Percentiles rank a stretch among this genome's conserved stretches.
phyloP scores from a whole-genome alignment of 2,329 filamentous ascomycete species.

The Intubia oerlemansii region DNA sequence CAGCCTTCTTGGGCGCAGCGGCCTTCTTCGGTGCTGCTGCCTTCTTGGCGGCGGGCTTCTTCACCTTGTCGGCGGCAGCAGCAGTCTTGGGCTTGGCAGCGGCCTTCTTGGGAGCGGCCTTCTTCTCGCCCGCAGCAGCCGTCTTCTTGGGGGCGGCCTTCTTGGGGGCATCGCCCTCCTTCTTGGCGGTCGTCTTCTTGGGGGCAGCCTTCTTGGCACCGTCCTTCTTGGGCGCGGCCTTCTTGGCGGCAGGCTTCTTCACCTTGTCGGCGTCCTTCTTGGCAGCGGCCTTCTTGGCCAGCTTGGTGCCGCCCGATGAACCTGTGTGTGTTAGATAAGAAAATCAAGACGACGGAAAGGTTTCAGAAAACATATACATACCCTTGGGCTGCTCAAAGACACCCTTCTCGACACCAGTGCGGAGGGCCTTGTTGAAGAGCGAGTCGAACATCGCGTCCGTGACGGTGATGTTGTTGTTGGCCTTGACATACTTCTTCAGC shows the following conservation, averaged over 20 bases:
- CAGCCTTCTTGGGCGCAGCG: constrained; percentile 21
- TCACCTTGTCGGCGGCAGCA: constrained; percentile 26
- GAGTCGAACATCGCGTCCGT: constrained; percentile 38
- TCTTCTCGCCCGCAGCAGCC: constrained; percentile 11
- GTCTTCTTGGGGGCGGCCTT: constrained; percentile 16
- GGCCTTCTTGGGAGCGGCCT: constrained; percentile 10
- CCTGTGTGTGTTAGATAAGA: constrained; percentile 22
- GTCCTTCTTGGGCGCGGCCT: constrained; percentile 14
- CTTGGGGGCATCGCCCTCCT: constrained; percentile 9
- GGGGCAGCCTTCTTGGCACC: constrained; percentile 13
- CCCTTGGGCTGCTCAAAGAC: constrained; percentile 83
- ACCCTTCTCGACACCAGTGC: constrained; percentile 66
- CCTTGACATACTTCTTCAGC: constrained; percentile 38
- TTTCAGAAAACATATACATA: constrained; percentile 23
- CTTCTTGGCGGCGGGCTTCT: constrained; percentile 23
- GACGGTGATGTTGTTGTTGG: constrained; percentile 27
- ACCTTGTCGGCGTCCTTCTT: constrained; percentile 13
- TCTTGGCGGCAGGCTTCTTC: constrained; percentile 17
- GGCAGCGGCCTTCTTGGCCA: constrained; percentile 48
- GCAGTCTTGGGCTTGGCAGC: constrained; percentile 14
- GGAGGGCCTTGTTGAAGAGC: constrained; percentile 73
- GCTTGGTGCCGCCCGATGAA: constrained; percentile 77
- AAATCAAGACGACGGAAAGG: neutral
- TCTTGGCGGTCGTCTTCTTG: constrained; percentile 14
- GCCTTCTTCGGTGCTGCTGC: constrained; percentile 23